Evolutionary conservation across 1,139 yeast genomes (phyloP).

Genomic region (Entelexis sorbosivorans): DNA sequence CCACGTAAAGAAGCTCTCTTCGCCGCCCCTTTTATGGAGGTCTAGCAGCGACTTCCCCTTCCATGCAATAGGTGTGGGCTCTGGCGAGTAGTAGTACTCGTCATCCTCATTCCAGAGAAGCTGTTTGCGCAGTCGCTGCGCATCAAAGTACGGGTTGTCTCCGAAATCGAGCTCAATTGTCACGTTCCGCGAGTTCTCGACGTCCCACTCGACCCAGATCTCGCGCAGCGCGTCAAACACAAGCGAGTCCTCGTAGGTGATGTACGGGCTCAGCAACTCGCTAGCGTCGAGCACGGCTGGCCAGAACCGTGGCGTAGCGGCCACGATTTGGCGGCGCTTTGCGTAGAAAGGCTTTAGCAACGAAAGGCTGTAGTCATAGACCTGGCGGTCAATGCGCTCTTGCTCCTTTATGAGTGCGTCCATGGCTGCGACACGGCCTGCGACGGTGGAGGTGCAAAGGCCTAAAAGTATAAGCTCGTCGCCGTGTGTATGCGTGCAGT

Average conservation of each 20-base stretch:
- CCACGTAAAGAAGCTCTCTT: conserved; percentile 33
- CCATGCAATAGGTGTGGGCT: conserved; percentile 31
- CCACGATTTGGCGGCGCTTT: conserved; percentile 28
- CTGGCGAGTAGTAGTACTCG: conserved; percentile 24
- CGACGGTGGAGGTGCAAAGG: too few species aligned
- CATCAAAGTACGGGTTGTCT: conserved; percentile 29
- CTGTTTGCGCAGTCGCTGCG: conserved; percentile 26
- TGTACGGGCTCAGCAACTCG: conserved; percentile 28
- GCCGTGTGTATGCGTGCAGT: too few species aligned
- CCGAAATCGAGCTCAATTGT: conserved; percentile 29
- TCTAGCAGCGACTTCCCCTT: conserved; percentile 29
- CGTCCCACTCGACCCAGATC: conserved; percentile 29
- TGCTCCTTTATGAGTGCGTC: conserved; percentile 42
- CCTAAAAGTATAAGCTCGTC: too few species aligned
- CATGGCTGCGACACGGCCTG: not conserved
- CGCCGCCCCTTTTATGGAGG: conserved; percentile 24
- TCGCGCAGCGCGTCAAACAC: conserved; percentile 28
- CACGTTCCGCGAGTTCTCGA: conserved; percentile 27
- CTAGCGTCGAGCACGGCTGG: conserved; percentile 29
- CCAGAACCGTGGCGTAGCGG: conserved; percentile 34
- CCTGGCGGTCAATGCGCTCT: conserved; percentile 26
- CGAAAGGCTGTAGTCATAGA: conserved; percentile 26
- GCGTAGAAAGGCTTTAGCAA: conserved; percentile 31
- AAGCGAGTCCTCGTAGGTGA: conserved; percentile 29
- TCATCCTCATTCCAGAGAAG: conserved; percentile 21